Percentiles rank a stretch among this genome's conserved stretches.
Evolutionary conservation across 2,329 filamentous ascomycete species (phyloP).

Genomic region (Calycina marina): DNA sequence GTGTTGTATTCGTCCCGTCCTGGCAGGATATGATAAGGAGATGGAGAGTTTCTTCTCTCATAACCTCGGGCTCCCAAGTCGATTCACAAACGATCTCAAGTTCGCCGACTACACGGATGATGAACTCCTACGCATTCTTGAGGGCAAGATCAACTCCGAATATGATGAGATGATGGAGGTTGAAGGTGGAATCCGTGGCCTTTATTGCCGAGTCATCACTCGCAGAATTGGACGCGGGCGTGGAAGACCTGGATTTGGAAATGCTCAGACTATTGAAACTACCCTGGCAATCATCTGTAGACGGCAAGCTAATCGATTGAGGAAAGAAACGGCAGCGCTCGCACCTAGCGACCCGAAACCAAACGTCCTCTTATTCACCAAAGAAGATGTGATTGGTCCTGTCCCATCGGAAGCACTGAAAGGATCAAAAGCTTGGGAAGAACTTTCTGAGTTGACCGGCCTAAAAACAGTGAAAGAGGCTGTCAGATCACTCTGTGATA

Average conservation of each 20-base stretch:
- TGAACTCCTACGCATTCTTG: constrained; percentile 49
- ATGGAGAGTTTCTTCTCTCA: constrained; percentile 69
- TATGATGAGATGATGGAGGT: constrained; percentile 41
- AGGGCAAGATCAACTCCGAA: constrained; percentile 35
- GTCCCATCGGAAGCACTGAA: constrained; percentile 40
- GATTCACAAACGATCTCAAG: constrained; percentile 49
- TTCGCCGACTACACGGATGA: constrained; percentile 56
- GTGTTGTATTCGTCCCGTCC: constrained; percentile 53
- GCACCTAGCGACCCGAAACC: no score
- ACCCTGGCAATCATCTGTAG: constrained; percentile 34
- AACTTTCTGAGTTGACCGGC: constrained; percentile 44
- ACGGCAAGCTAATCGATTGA: constrained; percentile 43
- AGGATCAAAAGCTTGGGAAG: constrained; percentile 38
- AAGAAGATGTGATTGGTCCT: constrained; percentile 58
- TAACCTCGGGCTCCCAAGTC: constrained; percentile 55
- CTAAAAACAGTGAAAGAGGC: constrained; percentile 47
- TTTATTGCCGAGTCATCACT: constrained; percentile 49
- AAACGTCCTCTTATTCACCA: constrained; percentile 44
- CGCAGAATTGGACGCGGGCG: constrained; percentile 46
- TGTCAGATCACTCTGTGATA: constrained; percentile 42
- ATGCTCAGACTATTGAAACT: constrained; percentile 57
- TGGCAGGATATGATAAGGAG: constrained; percentile 58
- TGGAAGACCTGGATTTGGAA: constrained; percentile 55
- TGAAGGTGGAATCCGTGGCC: constrained; percentile 40
- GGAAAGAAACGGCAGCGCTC: constrained; percentile 27